Evolutionary conservation across 2,329 filamentous ascomycete genomes (phyloP), one percentile per base, ranked within the genome.

Genomic region (Neopestalotiopsis sp.): DNA sequence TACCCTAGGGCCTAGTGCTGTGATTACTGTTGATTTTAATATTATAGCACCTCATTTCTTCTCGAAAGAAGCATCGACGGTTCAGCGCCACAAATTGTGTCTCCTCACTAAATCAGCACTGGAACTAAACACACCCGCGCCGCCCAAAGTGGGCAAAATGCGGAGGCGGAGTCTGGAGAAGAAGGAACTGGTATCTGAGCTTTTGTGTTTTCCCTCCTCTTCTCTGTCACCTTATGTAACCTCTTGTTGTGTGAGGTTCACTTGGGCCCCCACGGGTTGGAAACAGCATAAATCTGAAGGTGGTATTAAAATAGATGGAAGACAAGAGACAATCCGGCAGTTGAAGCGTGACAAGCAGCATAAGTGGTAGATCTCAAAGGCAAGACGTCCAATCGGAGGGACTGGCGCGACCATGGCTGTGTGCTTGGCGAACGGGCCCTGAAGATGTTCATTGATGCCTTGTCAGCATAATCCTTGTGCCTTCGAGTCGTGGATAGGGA

Each of bases 361-460:
- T 28, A 28, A n/a, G 14, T 28, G 30, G n/a, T 28, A 28, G 13
- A 32, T 20, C 49, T 57, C 10, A 5, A 20, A 32, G 30, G 65
- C 59, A 67, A 24, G 12, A 57, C 20, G 65, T 12, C 65, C 65
- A 67, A 67, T 67, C 65, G 65, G 65, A 59, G 57, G 28, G 30
- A 32, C n/a, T 59, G 65, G 65, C 65, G 57, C 20, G 2, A n/a
- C 17, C 57, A 30, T n/a, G 53, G 56, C 65, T 24, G 17, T 38
- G 57, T 32, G 20, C 65, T 61, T 67, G 56, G 42, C 57, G 28
- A 38, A 38, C 34, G 34, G 34, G 34, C 24, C 24, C 24, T 28
- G 24, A 28, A 28, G 24, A 28, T 28, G 24, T 45, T 17, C 45
- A 49, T 4, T 32, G 64, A 66, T 66, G 28, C 12, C 34, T 24